These are phyloP conservation scores for Populus deltoides DNA, from an alignment of 345 rosid species.

Conservation along the genomic window DNA sequence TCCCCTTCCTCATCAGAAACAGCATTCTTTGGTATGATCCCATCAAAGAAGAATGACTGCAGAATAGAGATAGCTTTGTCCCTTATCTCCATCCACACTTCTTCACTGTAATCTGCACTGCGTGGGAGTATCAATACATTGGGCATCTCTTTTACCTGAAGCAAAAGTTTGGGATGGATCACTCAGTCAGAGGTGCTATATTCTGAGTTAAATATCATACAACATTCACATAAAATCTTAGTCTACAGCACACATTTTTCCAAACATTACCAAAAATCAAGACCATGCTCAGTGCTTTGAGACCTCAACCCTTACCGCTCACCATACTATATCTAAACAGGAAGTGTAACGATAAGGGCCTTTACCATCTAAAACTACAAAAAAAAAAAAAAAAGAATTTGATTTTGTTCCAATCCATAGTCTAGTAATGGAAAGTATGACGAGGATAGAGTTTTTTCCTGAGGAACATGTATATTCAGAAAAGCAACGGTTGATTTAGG, in stretches of 20 bases:
- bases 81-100: slow-evolving; percentile 97
- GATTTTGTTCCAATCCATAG: neutral
- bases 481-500: neutral
- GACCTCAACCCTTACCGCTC: neutral
- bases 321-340: neutral
- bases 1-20: slow-evolving; percentile 80
- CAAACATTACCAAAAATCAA: neutral
- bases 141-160: slow-evolving; percentile 98
- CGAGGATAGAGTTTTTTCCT: neutral
- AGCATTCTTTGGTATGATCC: slow-evolving; percentile 63
- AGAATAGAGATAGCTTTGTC: slow-evolving; percentile 84
- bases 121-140: slow-evolving; percentile 94
- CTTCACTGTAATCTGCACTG: slow-evolving; percentile 99
- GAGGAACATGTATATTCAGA: neutral
- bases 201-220: neutral
- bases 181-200: neutral
- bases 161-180: slow-evolving; percentile 2
- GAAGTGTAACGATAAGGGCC: neutral
- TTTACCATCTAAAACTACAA: neutral
- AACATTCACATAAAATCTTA: slow-evolving; percentile 3
- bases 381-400: neutral
- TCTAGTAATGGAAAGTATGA: neutral
- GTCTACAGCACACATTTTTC: neutral
- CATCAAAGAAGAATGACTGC: slow-evolving; percentile 79
- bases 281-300: neutral